Evolutionary conservation across 805 yeast species (phyloP).

Genomic region (Sungouiozyma ichnusensis): DNA sequence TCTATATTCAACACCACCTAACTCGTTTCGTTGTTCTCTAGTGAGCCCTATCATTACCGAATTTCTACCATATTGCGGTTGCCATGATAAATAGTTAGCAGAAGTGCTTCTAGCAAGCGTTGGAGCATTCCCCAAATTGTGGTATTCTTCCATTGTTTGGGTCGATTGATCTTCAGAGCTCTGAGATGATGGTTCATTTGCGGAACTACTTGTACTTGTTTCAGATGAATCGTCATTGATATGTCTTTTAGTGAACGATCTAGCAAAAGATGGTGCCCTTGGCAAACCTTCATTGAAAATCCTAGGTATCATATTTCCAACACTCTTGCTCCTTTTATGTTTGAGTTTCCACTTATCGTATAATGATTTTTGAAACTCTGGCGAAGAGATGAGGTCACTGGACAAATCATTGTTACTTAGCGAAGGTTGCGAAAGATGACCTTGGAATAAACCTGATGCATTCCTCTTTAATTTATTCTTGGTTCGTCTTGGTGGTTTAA

Average conservation of each 20-base stretch:
- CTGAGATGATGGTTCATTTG: not conserved
- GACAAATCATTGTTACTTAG: not conserved
- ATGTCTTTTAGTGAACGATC: not conserved
- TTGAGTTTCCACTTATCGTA: conserved; percentile 20
- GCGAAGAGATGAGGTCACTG: not conserved
- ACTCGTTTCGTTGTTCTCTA: conserved; percentile 76
- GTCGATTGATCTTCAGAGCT: not conserved
- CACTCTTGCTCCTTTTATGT: conserved; percentile 15
- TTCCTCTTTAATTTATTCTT: not conserved
- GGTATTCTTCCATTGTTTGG: not conserved
- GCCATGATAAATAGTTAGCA: conserved; percentile 71
- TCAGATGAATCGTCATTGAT: not conserved
- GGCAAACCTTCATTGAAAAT: not conserved
- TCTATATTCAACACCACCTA: conserved; percentile 95
- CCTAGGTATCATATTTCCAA: not conserved
- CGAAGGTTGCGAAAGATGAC: not conserved
- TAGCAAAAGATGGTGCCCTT: not conserved
- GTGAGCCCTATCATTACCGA: conserved; percentile 78
- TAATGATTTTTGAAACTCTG: conserved; percentile 27
- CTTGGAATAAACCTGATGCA: not conserved
- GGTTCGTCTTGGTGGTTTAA: conserved; percentile 4
- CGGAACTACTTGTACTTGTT: not conserved
- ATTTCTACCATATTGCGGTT: conserved; percentile 87
- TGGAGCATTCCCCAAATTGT: not conserved
- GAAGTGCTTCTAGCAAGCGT: not conserved